Conservation (phyloP, 164 flowering plant genomes). For the Magnolia sinica region DNA sequence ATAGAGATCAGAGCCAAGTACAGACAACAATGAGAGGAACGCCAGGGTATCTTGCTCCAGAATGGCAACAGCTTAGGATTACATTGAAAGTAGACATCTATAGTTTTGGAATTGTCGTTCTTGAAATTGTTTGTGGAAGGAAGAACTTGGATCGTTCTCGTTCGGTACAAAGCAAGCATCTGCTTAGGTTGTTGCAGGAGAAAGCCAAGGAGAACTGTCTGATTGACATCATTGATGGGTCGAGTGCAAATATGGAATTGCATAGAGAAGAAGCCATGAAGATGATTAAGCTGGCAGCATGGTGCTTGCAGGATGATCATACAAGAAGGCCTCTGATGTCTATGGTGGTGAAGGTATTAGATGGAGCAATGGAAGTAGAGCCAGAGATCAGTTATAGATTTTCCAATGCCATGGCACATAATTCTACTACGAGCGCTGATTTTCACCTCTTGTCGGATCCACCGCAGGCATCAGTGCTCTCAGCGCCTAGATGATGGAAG, state of each 20-base stretch:
- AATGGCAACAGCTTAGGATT: slow-evolving; percentile 8
- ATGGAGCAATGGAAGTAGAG: slow-evolving; percentile 13
- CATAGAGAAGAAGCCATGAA: slow-evolving; percentile 13
- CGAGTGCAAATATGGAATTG: not conserved
- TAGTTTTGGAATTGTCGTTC: slow-evolving; percentile 23
- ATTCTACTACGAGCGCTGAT: not conserved
- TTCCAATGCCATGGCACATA: not conserved
- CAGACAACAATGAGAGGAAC: slow-evolving; percentile 16
- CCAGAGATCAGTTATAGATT: not conserved
- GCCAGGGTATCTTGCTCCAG: slow-evolving; percentile 13
- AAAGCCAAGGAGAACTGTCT: slow-evolving; percentile 7
- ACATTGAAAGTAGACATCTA: slow-evolving; percentile 24
- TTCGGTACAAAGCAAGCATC: not conserved
- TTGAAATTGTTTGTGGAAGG: slow-evolving; percentile 25
- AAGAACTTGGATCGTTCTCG: slow-evolving; percentile 17
- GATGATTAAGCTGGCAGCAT: slow-evolving; percentile 18
- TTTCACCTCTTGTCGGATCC: not conserved
- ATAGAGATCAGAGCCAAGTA: slow-evolving; percentile 19
- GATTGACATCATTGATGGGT: not conserved
- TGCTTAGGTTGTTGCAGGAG: slow-evolving; percentile 12
- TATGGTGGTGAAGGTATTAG: slow-evolving; percentile 20
- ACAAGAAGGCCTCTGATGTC: slow-evolving; percentile 21
- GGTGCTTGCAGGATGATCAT: slow-evolving; percentile 17
- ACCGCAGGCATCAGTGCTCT: slow-evolving; percentile 6
- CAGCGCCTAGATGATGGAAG: slow-evolving; percentile 4